These are phyloP conservation scores for Aspergillus jensenii DNA, from an alignment of 2,329 filamentous ascomycete genomes.

Conservation along the genomic window DNA sequence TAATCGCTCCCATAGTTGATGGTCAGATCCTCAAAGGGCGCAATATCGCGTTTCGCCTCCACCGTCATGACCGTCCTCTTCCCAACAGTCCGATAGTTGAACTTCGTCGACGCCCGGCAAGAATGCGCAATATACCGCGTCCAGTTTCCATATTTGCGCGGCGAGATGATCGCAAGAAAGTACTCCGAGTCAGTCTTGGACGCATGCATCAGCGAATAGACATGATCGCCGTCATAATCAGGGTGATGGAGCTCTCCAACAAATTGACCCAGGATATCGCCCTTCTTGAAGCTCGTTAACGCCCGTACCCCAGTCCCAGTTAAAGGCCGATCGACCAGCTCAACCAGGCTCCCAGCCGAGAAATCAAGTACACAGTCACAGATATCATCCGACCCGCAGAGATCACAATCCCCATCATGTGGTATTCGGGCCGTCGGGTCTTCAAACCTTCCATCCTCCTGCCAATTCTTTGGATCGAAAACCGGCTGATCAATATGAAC, in stretches of 20 bases:
- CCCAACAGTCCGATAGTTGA: conserved; percentile 21
- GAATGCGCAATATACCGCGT: conserved; percentile 39
- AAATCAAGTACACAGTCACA: conserved; percentile 23
- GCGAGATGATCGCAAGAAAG: conserved; percentile 14
- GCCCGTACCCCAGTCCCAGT: conserved; percentile 34
- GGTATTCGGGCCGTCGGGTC: conserved; percentile 18
- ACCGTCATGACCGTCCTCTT: conserved; percentile 20
- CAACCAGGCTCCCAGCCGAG: conserved; percentile 24
- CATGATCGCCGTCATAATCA: conserved; percentile 4
- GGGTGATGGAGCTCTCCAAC: conserved; percentile 22
- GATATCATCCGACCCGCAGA: conserved; percentile 14
- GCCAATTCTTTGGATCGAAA: conserved; percentile 12
- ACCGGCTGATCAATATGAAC: conserved; percentile 13
- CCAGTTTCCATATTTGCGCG: conserved; percentile 31
- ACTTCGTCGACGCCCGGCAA: conserved; percentile 28
- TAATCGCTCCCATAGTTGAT: conserved; percentile 32
- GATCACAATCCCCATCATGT: conserved; percentile 17
- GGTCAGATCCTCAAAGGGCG: conserved; percentile 35
- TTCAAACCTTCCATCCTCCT: neutral
- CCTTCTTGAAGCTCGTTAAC: conserved; percentile 24
- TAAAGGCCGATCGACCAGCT: conserved; percentile 28
- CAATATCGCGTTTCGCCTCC: conserved; percentile 25
- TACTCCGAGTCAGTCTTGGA: neutral
- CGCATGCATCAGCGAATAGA: conserved; percentile 20
- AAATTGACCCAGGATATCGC: conserved; percentile 19